phyloP scores from a whole-genome alignment of 2,329 filamentous ascomycete genomes.

The Whalleya microplaca region DNA sequence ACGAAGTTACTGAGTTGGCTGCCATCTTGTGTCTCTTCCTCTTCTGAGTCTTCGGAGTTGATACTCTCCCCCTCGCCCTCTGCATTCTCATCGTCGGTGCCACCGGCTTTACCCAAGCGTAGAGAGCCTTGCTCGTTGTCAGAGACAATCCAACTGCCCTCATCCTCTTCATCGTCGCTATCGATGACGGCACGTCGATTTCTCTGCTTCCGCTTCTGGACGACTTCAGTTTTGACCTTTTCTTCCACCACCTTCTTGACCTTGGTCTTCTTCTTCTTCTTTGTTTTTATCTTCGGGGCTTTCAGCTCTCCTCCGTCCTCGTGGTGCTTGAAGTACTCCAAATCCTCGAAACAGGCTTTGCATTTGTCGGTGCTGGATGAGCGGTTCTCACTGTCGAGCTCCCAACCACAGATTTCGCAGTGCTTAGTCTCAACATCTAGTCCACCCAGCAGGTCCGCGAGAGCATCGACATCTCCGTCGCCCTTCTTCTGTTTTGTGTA shows the following conservation, averaged over 20 bases:
- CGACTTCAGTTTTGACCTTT: constrained; percentile 37
- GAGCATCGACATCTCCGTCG: constrained; percentile 73
- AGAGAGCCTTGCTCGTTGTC: constrained; percentile 64
- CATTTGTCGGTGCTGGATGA: constrained; percentile 59
- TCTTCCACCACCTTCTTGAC: constrained; percentile 39
- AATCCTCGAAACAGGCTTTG: constrained; percentile 73
- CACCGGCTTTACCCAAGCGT: constrained; percentile 77
- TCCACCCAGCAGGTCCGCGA: constrained; percentile 85
- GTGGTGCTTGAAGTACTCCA: constrained; percentile 63
- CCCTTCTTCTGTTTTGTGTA: constrained; percentile 58
- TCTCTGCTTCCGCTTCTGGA: constrained; percentile 34
- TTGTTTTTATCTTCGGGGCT: constrained; percentile 43
- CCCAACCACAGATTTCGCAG: constrained; percentile 81
- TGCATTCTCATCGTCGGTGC: constrained; percentile 83
- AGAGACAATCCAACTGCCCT: constrained; percentile 80
- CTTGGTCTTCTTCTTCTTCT: constrained; percentile 39
- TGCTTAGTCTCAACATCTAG: constrained; percentile 77
- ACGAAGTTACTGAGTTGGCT: constrained; percentile 61
- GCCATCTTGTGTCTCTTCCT: constrained; percentile 50
- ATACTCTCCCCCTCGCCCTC: constrained; percentile 85
- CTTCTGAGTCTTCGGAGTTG: constrained; percentile 69
- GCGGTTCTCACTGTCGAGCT: constrained; percentile 58
- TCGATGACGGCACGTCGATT: constrained; percentile 50
- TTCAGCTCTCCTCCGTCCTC: constrained; percentile 45
- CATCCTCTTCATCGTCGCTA: constrained; percentile 64